A percentile compares a stretch with the other conserved stretches of the same genome.
phyloP scores from a whole-genome alignment of 305 asterid genomes.

The Salvia sclarea region DNA sequence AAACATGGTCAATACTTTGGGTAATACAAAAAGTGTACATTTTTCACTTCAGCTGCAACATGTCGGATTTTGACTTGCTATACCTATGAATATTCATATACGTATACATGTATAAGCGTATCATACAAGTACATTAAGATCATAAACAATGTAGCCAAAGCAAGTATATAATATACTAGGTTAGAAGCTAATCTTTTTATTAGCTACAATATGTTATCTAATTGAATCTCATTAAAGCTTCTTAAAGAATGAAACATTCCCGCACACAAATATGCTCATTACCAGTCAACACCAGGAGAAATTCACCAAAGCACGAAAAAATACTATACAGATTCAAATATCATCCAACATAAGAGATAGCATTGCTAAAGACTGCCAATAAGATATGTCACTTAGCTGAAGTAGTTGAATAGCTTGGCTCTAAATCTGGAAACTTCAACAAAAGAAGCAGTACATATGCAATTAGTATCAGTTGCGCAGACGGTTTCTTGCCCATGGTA shows the following conservation, averaged over 20 bases:
- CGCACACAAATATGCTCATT: neutral
- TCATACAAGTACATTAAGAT: too few species aligned
- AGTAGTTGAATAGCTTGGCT: slow-evolving; percentile 7
- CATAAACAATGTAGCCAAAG: too few species aligned
- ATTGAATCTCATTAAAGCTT: neutral
- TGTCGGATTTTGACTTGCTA: too few species aligned
- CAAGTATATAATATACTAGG: too few species aligned
- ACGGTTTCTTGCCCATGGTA: slow-evolving; percentile 55
- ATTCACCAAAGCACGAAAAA: neutral
- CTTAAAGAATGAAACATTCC: neutral
- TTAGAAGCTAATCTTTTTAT: too few species aligned
- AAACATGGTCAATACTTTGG: too few species aligned
- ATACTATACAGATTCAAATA: slow-evolving; percentile 24
- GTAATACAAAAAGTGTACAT: too few species aligned
- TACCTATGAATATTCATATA: too few species aligned
- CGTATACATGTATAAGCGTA: too few species aligned
- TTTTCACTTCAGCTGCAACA: too few species aligned
- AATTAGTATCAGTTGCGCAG: slow-evolving; percentile 40
- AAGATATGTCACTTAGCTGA: neutral
- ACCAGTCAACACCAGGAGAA: neutral
- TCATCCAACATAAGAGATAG: neutral
- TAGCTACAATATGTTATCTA: too few species aligned
- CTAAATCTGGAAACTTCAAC: slow-evolving; percentile 2
- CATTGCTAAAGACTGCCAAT: neutral
- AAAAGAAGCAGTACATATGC: neutral